Evolutionary conservation across 1,284 basidiomycete genomes (phyloP), one percentile per base, ranked within the genome.

Genomic region (Melampsora larici-populina): DNA sequence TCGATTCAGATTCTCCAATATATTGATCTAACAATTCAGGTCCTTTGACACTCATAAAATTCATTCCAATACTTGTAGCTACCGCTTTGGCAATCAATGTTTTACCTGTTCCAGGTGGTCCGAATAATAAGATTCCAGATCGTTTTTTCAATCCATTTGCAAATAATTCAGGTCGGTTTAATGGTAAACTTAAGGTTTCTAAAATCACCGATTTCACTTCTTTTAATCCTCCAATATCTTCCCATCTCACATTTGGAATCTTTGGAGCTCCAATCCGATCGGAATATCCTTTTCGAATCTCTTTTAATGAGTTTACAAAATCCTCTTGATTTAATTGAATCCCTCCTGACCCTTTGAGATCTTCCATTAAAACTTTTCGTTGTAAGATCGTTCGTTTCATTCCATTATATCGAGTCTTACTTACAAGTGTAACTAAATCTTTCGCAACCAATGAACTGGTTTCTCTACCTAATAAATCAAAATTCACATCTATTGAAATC

Each of bases 161-260:
- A 84, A 99, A 99, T 0, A 99, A 85, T 81, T 98, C 94, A 1
- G 97, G 96, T 82, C 93, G 90, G 79, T 97, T 92, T 33, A 99
- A 86, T 0, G 97, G 97, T 3, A 99, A 86, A 83, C 99, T 95
- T 66, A 99, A 93, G 21, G 96, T 99, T 82, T 99, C 96, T 80
- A 99, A 86, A 78, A 99, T 98, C 81, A 98, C 96, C 62, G 89
- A 85, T 84, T 98, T 99, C 78, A 98, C 93, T 79, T 87, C 86
- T 0, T 89, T 90, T 24, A 99, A 86, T 8, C 97, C 97, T 58
- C 97, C 97, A 18, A 99, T 91, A 83, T 99, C 97, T 84, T 98
- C 94, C 97, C 97, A 99, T 0, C 92, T 89, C 0, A 99, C 95
- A 79, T 89, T 92, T 0, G 97, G 97, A 70, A 99, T 99, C 82